A percentile compares a stretch with the other conserved stretches of the same genome.
Evolutionary conservation across 768 basidiomycete genomes (phyloP).

Genomic region (Exsudoporus frostii): DNA sequence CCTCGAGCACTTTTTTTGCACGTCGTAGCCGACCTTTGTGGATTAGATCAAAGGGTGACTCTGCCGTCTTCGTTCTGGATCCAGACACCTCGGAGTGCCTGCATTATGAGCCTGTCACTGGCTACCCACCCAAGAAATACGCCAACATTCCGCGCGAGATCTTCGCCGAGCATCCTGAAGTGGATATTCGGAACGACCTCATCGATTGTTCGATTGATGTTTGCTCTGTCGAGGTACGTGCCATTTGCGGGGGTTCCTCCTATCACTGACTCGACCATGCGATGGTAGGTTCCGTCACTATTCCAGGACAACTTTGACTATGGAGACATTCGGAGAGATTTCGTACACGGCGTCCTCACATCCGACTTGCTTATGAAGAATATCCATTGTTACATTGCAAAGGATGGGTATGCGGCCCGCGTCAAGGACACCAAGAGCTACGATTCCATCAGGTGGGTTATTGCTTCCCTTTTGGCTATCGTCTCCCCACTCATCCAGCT

Average conservation of each 20-base stretch:
- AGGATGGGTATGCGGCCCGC: conserved; percentile 88
- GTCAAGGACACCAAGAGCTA: conserved; percentile 93
- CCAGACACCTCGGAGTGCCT: conserved; percentile 74
- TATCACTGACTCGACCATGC: neutral
- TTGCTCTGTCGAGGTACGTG: conserved; percentile 85
- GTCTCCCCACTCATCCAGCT: neutral
- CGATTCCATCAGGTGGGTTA: conserved; percentile 75
- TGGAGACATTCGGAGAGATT: conserved; percentile 85
- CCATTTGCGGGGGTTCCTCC: neutral
- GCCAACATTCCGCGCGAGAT: conserved; percentile 77
- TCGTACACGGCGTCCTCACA: conserved; percentile 91
- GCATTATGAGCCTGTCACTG: conserved; percentile 77
- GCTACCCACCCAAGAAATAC: conserved; percentile 60
- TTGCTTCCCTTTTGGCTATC: neutral
- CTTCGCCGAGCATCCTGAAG: conserved; percentile 65
- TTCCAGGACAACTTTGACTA: conserved; percentile 99
- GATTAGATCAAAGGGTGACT: conserved; percentile 64
- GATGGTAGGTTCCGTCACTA: conserved; percentile 77
- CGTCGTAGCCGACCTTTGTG: neutral
- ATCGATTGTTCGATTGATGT: conserved; percentile 89
- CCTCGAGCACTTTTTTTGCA: neutral
- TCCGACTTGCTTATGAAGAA: conserved; percentile 94
- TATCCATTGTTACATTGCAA: conserved; percentile 86
- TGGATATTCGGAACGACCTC: conserved; percentile 85
- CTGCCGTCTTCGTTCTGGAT: conserved; percentile 77